Evolutionary conservation across 495 filamentous ascomycete species (phyloP), one percentile per base, ranked within the genome.

Genomic region (Daldinia grandis): DNA sequence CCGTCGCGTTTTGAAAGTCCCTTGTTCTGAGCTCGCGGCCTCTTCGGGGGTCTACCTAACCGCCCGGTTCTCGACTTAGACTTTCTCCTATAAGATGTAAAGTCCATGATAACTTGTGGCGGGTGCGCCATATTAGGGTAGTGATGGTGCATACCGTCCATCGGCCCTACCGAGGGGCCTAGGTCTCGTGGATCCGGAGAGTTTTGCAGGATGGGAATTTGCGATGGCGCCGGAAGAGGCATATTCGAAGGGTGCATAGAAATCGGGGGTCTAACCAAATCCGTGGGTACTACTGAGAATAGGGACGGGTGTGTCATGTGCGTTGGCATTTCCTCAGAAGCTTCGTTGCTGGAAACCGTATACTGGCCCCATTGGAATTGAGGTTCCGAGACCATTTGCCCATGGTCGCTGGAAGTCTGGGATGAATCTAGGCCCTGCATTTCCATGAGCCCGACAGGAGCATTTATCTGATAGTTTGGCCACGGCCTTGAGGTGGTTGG

Each of bases 401-500:
- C 17, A 44, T 74, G 69, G 24, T 74, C 71, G n/a, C 68, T 67
- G 25, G 72, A 71, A 51, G 75, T 72, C 4, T 77, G 75, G n/a
- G 70, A 67, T 35, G 76, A 25, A 3, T 77, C 75, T 47, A 77
- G 27, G 15, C 66, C 62, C 19, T 72, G 64, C 57, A 71, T 71
- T 12, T 73, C 72, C 35, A 78, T 30, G 63, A 82, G 77, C 40
- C 80, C 78, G 30, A 77, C 72, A 27, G 69, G 59, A 44, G 59
- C 75, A 55, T 21, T 80, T 68, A 73, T 79, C 78, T 66, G 74
- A 50, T 65, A 70, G 44, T 79, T 79, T 10, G 67, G 27, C 69
- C 82, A 83, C 64, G 81, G 76, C 28, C 76, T 78, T 51, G 81
- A 81, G 6, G 81, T 78, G 54, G 72, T 74, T 31, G 82, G 82